These are phyloP conservation scores for Pyrus hybrid DNA, from an alignment of 331 rosid species.

Conservation along the genomic window DNA sequence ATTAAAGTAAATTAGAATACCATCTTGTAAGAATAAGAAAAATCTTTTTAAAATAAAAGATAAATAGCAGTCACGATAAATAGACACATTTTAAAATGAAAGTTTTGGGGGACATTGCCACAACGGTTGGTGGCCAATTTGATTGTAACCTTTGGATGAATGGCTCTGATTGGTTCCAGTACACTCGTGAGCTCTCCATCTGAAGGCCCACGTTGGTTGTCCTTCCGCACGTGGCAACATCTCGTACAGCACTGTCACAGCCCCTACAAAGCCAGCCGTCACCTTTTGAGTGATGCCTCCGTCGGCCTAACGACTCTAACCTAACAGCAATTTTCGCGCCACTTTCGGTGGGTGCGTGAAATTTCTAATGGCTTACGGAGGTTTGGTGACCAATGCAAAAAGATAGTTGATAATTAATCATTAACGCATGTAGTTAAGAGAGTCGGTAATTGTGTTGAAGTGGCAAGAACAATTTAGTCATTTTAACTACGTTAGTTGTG, in stretches of 20 bases:
- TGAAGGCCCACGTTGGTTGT: not conserved
- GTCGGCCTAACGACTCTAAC: not conserved
- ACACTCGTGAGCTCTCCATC: not conserved
- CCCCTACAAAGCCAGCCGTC: not conserved
- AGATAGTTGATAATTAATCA: no score
- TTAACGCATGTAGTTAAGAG: no score
- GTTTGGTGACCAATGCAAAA: no score
- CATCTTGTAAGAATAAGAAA: no score
- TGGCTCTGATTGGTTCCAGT: not conserved
- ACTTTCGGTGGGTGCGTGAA: not conserved
- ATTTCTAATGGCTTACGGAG: not conserved
- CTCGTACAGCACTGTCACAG: not conserved
- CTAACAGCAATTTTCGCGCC: not conserved
- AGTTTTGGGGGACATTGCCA: not conserved
- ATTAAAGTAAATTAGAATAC: rapidly evolving
- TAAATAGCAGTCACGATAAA: no score
- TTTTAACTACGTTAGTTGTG: no score
- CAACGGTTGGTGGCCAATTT: not conserved
- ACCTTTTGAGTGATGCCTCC: not conserved
- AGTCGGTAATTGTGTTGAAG: no score
- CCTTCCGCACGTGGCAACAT: constrained; percentile 7
- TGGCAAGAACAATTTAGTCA: no score
- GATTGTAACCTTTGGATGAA: not conserved
- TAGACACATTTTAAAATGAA: not conserved
- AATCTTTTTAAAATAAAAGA: no score